Percentiles rank a stretch among this genome's conserved stretches.
Evolutionary conservation across 257 asterid genomes (phyloP).

Genomic region (Solanum okadae): DNA sequence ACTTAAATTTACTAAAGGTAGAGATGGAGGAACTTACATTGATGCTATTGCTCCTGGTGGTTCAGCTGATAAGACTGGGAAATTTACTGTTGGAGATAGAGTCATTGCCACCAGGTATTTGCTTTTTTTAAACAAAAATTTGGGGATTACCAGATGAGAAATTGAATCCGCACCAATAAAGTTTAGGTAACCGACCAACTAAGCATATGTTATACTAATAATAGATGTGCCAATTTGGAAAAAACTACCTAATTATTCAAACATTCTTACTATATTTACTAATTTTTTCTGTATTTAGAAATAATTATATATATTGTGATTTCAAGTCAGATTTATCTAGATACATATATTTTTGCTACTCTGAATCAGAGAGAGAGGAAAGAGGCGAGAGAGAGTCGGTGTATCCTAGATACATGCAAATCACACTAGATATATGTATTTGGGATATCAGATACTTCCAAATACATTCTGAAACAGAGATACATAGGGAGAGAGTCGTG

Average conservation of each 20-base stretch:
- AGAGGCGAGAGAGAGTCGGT: background rate
- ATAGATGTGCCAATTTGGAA: background rate
- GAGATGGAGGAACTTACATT: constrained; percentile 92
- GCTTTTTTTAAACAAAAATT: background rate
- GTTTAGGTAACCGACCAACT: background rate
- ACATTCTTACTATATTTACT: too few species aligned
- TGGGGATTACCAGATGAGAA: background rate
- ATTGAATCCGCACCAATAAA: too few species aligned
- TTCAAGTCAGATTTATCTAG: background rate
- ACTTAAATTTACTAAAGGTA: constrained; percentile 63
- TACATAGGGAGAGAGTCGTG: background rate
- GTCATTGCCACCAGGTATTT: constrained; percentile 86
- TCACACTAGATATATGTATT: background rate
- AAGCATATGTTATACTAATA: background rate
- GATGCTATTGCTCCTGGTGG: constrained; percentile 90
- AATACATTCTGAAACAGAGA: too few species aligned
- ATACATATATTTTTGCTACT: too few species aligned
- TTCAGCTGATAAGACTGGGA: constrained; percentile 66
- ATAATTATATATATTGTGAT: background rate
- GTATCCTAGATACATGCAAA: background rate
- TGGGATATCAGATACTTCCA: background rate
- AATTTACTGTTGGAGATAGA: constrained; percentile 78
- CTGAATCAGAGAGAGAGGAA: rapidly evolving
- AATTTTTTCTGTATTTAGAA: too few species aligned
- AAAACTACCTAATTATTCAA: too few species aligned